Conservation (phyloP, 352 stramenopile species). For the Phytophthora brassicae region DNA sequence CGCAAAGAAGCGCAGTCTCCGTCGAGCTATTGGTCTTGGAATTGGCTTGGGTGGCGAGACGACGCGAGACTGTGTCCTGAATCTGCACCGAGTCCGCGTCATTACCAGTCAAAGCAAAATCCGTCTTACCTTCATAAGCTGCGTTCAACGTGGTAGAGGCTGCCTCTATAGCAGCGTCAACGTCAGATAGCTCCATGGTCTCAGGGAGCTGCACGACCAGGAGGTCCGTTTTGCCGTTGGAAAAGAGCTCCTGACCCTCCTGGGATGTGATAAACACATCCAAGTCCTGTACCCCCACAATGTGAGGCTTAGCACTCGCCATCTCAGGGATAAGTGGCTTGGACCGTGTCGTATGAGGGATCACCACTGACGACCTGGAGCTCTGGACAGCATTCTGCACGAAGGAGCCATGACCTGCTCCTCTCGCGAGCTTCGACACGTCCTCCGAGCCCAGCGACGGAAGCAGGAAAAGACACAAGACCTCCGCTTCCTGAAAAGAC, state of each 20-base stretch:
- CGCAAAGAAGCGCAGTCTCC: slow-evolving; percentile 47
- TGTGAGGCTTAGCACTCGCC: slow-evolving; percentile 22
- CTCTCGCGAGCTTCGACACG: slow-evolving; percentile 39
- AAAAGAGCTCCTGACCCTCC: slow-evolving; percentile 36
- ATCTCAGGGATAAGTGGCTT: slow-evolving; percentile 40
- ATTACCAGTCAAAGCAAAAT: slow-evolving; percentile 74
- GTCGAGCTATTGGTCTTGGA: slow-evolving; percentile 19
- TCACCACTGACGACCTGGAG: slow-evolving; percentile 62
- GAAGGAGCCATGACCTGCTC: slow-evolving; percentile 30
- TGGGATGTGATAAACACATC: slow-evolving; percentile 38
- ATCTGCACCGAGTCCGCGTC: slow-evolving; percentile 32
- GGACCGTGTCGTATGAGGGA: slow-evolving; percentile 69
- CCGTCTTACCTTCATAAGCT: slow-evolving; percentile 37
- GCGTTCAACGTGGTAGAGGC: slow-evolving; percentile 37
- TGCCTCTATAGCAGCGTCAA: slow-evolving; percentile 48
- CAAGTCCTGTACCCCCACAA: slow-evolving; percentile 21
- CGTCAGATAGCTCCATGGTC: slow-evolving; percentile 31
- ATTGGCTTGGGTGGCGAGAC: slow-evolving; percentile 36
- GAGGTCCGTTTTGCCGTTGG: slow-evolving; percentile 61
- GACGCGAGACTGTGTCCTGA: slow-evolving; percentile 27
- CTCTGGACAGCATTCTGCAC: slow-evolving; percentile 48
- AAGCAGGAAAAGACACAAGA: slow-evolving; percentile 63
- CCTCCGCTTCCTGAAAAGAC: slow-evolving; percentile 31
- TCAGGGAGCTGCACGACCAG: slow-evolving; percentile 60
- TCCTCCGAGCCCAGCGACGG: slow-evolving; percentile 46